phyloP scores from a whole-genome alignment of 352 stramenopile genomes.

The Globisporangium cederbergense region DNA sequence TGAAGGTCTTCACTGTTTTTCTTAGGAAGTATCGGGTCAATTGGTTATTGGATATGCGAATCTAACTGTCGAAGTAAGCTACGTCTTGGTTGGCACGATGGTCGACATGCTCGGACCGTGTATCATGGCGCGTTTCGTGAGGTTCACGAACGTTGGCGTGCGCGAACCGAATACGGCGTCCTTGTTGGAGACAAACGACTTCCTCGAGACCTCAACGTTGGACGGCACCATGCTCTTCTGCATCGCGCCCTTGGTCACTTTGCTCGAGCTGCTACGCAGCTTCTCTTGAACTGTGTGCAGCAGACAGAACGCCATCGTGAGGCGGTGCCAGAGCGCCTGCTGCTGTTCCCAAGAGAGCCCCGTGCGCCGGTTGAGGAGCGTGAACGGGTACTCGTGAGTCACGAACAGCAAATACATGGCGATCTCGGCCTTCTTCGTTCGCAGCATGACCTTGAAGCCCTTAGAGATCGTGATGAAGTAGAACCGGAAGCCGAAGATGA shows the following conservation, averaged over 20 bases:
- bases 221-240: no score
- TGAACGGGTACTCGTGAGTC: slow-evolving; percentile 36
- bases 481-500: slow-evolving; percentile 37
- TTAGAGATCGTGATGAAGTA: slow-evolving; percentile 22
- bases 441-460: slow-evolving; percentile 6
- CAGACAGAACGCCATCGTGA: slow-evolving; percentile 28
- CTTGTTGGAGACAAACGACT: no score
- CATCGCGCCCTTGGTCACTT: not conserved
- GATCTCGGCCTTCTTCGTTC: slow-evolving; percentile 19
- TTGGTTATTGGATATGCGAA: no score
- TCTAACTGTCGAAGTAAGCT: no score
- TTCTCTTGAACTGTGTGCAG: slow-evolving; percentile 15
- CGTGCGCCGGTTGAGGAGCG: slow-evolving; percentile 16
- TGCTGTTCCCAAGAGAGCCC: slow-evolving; percentile 33
- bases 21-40: no score
- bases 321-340: slow-evolving; percentile 34
- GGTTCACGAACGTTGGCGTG: no score
- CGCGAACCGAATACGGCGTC: no score
- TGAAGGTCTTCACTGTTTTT: no score
- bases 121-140: no score
- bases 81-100: no score
- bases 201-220: no score
- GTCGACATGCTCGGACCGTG: no score
- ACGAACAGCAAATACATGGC: slow-evolving; percentile 25
- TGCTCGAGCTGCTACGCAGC: not conserved